Base-by-base conservation (phyloP, 140 eudicot genomes). In the Stevia rebaudiana region DNA sequence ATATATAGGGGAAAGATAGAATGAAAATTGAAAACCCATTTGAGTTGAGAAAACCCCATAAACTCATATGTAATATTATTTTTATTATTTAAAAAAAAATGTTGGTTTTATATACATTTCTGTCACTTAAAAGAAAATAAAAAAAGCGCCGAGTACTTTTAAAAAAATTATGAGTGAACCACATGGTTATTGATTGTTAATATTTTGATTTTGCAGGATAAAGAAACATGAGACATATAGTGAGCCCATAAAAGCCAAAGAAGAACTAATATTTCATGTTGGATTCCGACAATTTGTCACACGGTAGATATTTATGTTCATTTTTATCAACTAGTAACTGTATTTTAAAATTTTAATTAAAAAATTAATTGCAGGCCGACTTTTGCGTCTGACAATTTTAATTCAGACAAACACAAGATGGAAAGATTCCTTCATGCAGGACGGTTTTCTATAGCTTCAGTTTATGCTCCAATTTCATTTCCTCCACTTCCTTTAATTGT, bases 341-440 rank as follows among this genome's bases (percentile, higher is more conserved):
- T 46, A 35, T 68, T 2, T 61, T 43, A 63, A 75, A 13, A 17
- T 6, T 1, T 6, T 49, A 22, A 11, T 15, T 15, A 30, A n/a
- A 18, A 49, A 35, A 33, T 11, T 46, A 16, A 53, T 40, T 85
- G 75, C 89, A 92, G 99, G 88, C 99, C 99, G 11, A 79, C 92
- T 11, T 92, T 74, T 73, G 92, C 99, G 47, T 71, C 95, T 17
- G 99, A 88, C 70, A 92, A 66, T 74, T 79, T 83, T 25, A 85
- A 85, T 71, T 82, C 94, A 12, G 94, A 88, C 69, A 88, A 88
- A 78, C 95, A 76, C 79, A 92, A 92, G 82, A 88, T 92, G 99
- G 99, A 92, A 81, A 88, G 94, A 77, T 92, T 92, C 85, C 94
- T 92, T 72, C 96, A 92, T 76, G 81, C 87, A 9, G 99, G 99